Base-by-base conservation (phyloP, 768 basidiomycete genomes). In the Artomyces pyxidatus region DNA sequence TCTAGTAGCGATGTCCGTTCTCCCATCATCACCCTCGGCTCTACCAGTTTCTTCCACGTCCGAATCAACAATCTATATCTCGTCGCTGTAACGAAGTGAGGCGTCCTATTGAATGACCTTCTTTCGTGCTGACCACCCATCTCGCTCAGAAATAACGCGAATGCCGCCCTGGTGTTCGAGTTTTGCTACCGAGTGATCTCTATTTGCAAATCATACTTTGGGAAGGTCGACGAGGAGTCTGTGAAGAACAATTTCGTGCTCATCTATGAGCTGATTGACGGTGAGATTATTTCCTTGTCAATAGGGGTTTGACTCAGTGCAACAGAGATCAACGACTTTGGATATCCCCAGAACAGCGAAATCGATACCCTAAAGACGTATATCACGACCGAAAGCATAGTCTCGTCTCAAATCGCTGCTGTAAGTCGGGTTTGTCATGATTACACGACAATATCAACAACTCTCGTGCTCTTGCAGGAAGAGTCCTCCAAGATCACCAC, bases 201-300 rank as follows among this genome's bases (percentile, higher is more conserved):
- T 53, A 96, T 98, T 58, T 86, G 85, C 53, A 88, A 90, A 65
- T 83, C 90, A 6, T 99, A 99, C 72, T 99, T 98, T 69, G 92
- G 94, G 39, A 98, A 97, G 69, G 80, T 99, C 21, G 96, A 99
- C 61, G 96, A 99, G 64, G 95, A 97, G 65, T 80, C 88, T 19
- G 85, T 99, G 56, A 99, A 98, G 82, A 98, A 95, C 67, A 99
- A 99, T 69, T 99, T 99, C 66, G 93, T 94, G 38, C 71, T 99
- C 43, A 95, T 99, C 39, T 99, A 99, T 59, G 96, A 99, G 67
- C 77, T 99, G 37, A 87, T 98, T 56, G 96, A 99, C 61, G 95
- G 95, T 93, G 52, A 51, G 80, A n/a, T n/a, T n/a, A n/a, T n/a
- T n/a, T n/a, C n/a, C n/a, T n/a, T n/a, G n/a, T n/a, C n/a, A n/a